Base-by-base conservation (phyloP, 306 rosid species). In the Dryas octopetala region DNA sequence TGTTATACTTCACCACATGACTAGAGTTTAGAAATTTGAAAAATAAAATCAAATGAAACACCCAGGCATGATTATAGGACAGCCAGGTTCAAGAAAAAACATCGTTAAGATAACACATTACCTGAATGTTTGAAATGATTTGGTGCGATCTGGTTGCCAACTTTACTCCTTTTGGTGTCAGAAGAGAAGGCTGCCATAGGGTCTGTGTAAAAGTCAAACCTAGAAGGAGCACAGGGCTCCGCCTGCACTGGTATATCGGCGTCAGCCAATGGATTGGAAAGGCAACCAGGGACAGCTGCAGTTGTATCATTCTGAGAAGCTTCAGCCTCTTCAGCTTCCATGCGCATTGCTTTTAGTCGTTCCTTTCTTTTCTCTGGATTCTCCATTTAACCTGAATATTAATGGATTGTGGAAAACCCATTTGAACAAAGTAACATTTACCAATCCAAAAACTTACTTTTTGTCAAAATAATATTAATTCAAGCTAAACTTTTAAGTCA, bases 151-250 rank as follows among this genome's bases (percentile, higher is more conserved):
- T 75, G 93, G 47, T 66, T 64, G 62, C 32, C 63, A 23, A 47
- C 47, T 62, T 54, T 83, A 72, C 75, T 62, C 79, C 80, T 81
- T 74, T 73, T 85, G 81, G 66, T 90, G 78, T 79, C 81, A 10
- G 88, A 71, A 74, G 91, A 85, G 86, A 91, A 95, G 52, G 97
- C 97, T 41, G 91, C 59, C 99, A 91, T 89, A 9, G 97, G 97
- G 71, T 95, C 95, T 2, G 99, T 91, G 80, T 95, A 95, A 66
- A 71, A 91, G 74, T 88, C 96, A 83, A 95, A 95, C 84, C 98
- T 85, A 12, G 89, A 86, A 61, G 86, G 54, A 47, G 92, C 68
- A 73, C 74, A n/a, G 19, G 86, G 73, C 66, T 57, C 87, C 76
- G 73, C 68, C 13, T 32, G 68, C 52, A 50, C 58, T 11, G 40